These are phyloP conservation scores for Hypoxylon lienhwacheense DNA, from an alignment of 495 filamentous ascomycete species.

Conservation along the genomic window DNA sequence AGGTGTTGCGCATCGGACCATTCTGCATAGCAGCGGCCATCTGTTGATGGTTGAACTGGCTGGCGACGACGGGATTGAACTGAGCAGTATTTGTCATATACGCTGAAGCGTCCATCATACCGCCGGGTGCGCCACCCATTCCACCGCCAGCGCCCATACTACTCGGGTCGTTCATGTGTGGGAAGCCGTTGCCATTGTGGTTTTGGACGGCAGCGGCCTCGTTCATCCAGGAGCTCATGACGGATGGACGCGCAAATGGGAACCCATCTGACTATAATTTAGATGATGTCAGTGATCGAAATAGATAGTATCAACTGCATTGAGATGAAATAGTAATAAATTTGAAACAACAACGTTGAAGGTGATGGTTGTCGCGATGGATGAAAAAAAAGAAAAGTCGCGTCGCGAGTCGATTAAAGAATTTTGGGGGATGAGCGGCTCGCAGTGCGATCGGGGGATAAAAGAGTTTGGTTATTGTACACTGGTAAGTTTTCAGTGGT, in stretches of 20 bases:
- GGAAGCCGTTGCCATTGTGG: constrained; percentile 78
- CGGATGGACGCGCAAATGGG: constrained; percentile 42
- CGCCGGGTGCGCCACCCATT: constrained; percentile 23
- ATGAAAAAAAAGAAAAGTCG: constrained; percentile 47
- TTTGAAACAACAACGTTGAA: constrained; percentile 46
- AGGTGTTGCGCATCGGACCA: constrained; percentile 76
- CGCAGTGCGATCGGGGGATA: constrained; percentile 40
- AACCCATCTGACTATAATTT: constrained; percentile 54
- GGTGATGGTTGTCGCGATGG: constrained; percentile 54
- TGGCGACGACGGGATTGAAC: constrained; percentile 51
- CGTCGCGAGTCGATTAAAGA: constrained; percentile 50
- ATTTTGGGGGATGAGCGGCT: constrained; percentile 28
- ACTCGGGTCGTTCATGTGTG: constrained; percentile 59
- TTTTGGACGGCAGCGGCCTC: constrained; percentile 71
- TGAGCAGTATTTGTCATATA: constrained; percentile 56
- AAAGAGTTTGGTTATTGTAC: constrained; percentile 39
- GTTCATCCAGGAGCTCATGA: constrained; percentile 85
- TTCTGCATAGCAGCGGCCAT: constrained; percentile 76
- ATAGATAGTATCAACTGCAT: constrained; percentile 39
- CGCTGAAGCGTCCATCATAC: constrained; percentile 58
- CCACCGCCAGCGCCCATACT: constrained; percentile 45
- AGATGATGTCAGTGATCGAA: constrained; percentile 51
- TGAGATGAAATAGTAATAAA: constrained; percentile 38
- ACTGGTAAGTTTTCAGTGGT: constrained; percentile 29
- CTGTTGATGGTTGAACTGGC: constrained; percentile 61